Percentiles rank a stretch among this genome's conserved stretches.
Evolutionary conservation across 768 basidiomycete species (phyloP).

Genomic region (Boletus rubropictus): DNA sequence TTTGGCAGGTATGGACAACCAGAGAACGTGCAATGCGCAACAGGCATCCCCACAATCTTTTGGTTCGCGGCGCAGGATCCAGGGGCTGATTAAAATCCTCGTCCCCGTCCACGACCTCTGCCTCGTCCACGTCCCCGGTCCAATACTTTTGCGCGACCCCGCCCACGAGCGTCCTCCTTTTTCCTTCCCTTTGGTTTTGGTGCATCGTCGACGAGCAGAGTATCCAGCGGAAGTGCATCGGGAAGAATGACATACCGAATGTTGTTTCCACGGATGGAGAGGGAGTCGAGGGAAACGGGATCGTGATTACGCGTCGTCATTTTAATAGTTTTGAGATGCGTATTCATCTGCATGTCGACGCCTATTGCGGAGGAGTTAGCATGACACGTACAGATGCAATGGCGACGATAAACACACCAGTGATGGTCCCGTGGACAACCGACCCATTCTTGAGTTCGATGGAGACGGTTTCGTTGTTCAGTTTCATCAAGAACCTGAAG

Average conservation of each 20-base stretch:
- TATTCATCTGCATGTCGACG: conserved; percentile 99
- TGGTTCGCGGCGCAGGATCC: not conserved
- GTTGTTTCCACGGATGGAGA: conserved; percentile 95
- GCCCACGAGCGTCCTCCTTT: conserved; percentile 76
- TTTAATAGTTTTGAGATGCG: conserved; percentile 95
- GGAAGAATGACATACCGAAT: conserved; percentile 97
- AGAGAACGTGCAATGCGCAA: conserved; percentile 6
- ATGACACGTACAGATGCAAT: not conserved
- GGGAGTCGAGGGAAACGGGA: conserved; percentile 76
- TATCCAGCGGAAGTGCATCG: conserved; percentile 93
- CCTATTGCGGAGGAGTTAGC: conserved; percentile 42
- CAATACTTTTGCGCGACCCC: conserved; percentile 47
- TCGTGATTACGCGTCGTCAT: conserved; percentile 91
- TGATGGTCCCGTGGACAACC: conserved; percentile 92
- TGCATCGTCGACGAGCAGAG: conserved; percentile 93
- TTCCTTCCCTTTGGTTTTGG: conserved; percentile 92
- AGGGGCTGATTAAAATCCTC: conserved; percentile 31
- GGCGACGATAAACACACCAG: conserved; percentile 50
- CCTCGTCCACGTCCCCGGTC: conserved; percentile 53
- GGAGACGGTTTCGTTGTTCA: conserved; percentile 98
- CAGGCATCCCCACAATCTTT: conserved; percentile 4
- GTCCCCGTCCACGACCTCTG: conserved; percentile 46
- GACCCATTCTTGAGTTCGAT: conserved; percentile 98
- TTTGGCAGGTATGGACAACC: conserved; percentile 22
- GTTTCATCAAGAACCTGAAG: conserved; percentile 93